phyloP scores from a whole-genome alignment of 225 moss, liverwort and hornwort genomes.

The Antitrichia curtipendula region DNA sequence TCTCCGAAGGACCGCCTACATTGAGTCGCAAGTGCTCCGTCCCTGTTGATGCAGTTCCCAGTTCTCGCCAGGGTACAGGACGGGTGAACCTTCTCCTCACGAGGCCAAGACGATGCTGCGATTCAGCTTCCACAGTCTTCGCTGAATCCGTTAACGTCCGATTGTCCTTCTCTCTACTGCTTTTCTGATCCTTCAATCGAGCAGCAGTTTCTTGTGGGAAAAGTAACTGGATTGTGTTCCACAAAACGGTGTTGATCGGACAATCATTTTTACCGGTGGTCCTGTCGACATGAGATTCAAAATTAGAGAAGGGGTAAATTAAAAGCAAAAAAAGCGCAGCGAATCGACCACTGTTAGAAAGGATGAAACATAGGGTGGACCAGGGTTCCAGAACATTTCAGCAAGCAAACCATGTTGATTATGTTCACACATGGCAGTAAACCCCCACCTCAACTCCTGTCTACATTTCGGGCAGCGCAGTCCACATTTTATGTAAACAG shows the following conservation, averaged over 20 bases:
- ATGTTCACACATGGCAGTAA: neutral
- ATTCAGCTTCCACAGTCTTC: neutral
- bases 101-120: conserved; percentile 21
- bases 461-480: conserved; percentile 89
- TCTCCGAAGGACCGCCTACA: neutral
- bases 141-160: neutral
- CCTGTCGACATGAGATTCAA: conserved; percentile 16
- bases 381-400: neutral
- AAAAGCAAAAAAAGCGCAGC: neutral
- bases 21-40: conserved; percentile 2
- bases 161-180: neutral
- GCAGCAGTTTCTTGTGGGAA: conserved; percentile 68
- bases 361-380: neutral
- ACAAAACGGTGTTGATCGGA: conserved; percentile 65
- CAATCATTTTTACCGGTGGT: conserved; percentile 29
- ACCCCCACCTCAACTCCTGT: conserved; percentile 49
- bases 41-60: conserved; percentile 1
- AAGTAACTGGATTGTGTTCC: conserved; percentile 96
- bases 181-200: conserved; percentile 38
- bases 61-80: conserved; percentile 36
- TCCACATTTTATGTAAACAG: conserved; percentile 67
- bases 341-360: neutral
- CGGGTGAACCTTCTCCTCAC: conserved; percentile 17
- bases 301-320: neutral
- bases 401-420: neutral